Evolutionary conservation across 306 rosid species (phyloP).

Genomic region (Casuarina cunninghamiana): DNA sequence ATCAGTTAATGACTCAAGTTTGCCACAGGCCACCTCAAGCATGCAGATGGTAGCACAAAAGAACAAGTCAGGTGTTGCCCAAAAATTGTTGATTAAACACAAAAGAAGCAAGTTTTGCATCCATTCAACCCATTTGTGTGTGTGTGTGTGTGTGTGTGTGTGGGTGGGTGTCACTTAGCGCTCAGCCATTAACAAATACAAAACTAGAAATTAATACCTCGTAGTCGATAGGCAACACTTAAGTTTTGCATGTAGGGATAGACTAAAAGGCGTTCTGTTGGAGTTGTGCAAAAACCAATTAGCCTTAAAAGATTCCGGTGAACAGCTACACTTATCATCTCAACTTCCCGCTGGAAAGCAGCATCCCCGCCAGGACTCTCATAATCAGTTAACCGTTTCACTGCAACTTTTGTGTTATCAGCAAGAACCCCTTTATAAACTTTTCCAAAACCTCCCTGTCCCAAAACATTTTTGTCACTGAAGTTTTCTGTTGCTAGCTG

Average conservation of each 20-base stretch:
- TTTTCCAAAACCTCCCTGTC: conserved; percentile 99
- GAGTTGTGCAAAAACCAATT: conserved; percentile 93
- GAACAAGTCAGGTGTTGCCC: not conserved
- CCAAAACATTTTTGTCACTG: conserved; percentile 86
- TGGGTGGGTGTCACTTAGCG: not conserved
- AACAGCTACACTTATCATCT: conserved; percentile 99
- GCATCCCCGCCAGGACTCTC: conserved; percentile 99
- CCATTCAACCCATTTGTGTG: not conserved
- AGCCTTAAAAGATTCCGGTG: conserved; percentile 83
- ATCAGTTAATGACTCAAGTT: not conserved
- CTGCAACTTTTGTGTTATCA: conserved; percentile 90
- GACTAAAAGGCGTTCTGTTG: conserved; percentile 88
- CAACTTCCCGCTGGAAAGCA: conserved; percentile 98
- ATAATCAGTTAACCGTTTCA: conserved; percentile 86
- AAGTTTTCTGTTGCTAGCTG: conserved; percentile 92
- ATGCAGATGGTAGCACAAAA: not conserved
- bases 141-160: not conserved
- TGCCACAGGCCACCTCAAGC: not conserved
- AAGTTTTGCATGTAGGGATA: conserved; percentile 98
- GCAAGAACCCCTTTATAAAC: conserved; percentile 93
- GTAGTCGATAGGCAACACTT: conserved; percentile 87
- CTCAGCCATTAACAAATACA: not conserved
- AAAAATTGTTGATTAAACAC: not conserved
- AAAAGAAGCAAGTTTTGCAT: not conserved
- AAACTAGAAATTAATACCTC: conserved; percentile 51